Percentiles rank a stretch among this genome's conserved stretches.
These are phyloP conservation scores for Pittosporum tobira DNA, from an alignment of 129 eudicot genomes.

Conservation along the genomic window DNA sequence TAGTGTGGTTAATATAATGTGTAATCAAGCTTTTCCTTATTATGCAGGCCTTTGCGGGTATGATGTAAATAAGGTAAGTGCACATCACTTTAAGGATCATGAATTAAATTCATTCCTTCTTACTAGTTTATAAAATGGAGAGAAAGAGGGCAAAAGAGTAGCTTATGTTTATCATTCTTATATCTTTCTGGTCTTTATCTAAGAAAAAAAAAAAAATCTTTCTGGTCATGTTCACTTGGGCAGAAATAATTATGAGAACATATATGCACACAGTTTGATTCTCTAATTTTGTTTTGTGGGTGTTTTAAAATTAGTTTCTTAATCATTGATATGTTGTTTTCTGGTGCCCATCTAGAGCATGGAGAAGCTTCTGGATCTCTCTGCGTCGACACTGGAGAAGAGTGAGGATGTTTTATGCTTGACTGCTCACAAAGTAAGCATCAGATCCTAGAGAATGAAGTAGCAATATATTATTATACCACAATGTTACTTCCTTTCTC, in stretches of 20 bases:
- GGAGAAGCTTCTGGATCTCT: slow-evolving; percentile 57
- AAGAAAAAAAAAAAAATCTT: no score
- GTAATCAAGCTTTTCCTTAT: slow-evolving; percentile 15
- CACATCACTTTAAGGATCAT: not conserved
- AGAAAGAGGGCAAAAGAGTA: not conserved
- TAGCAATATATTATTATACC: not conserved
- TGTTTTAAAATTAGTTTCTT: not conserved
- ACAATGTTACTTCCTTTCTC: no score
- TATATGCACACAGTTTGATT: not conserved
- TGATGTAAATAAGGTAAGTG: slow-evolving; percentile 48
- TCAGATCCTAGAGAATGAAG: not conserved
- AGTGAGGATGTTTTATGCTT: slow-evolving; percentile 28
- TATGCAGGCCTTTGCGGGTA: slow-evolving; percentile 84
- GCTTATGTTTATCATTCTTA: not conserved
- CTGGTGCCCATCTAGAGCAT: slow-evolving; percentile 46
- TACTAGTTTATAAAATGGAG: not conserved
- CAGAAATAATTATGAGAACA: not conserved
- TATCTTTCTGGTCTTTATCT: not conserved
- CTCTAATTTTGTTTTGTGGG: not conserved
- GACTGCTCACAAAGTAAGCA: slow-evolving; percentile 32
- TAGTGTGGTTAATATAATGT: not conserved
- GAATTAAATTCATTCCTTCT: not conserved
- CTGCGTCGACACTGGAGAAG: slow-evolving; percentile 42
- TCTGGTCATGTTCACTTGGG: not conserved
- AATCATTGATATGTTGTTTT: not conserved